Evolutionary conservation across 306 rosid species (phyloP).

Genomic region (Pyrus communis): DNA sequence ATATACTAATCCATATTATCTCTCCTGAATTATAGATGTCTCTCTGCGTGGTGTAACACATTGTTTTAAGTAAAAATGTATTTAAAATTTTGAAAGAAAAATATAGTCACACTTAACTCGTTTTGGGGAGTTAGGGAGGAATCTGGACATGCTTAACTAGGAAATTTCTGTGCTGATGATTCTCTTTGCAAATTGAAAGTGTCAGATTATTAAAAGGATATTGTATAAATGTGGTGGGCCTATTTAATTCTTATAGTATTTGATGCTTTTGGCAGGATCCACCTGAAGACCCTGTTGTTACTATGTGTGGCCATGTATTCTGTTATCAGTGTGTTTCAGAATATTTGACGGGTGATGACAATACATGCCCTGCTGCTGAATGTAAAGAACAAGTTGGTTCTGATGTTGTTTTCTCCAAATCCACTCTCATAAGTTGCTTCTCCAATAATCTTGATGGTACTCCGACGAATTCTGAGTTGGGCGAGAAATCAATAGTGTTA

Average conservation of each 20-base stretch:
- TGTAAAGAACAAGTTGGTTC: slow-evolving; percentile 65
- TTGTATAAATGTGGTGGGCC: not conserved
- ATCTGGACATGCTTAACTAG: not conserved
- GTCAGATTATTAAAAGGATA: not conserved
- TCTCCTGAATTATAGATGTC: not conserved
- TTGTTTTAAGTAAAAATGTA: not conserved
- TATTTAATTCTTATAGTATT: slow-evolving; percentile 21
- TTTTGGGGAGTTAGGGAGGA: not conserved
- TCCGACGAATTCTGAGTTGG: slow-evolving; percentile 24
- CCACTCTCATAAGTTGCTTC: slow-evolving; percentile 69
- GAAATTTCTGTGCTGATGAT: not conserved
- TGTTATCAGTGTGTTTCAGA: slow-evolving; percentile 91
- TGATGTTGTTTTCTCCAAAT: slow-evolving; percentile 68
- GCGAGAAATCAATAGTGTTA: slow-evolving; percentile 51
- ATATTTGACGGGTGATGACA: slow-evolving; percentile 68
- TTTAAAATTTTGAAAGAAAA: not conserved
- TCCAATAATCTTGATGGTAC: slow-evolving; percentile 50
- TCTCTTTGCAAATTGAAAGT: not conserved
- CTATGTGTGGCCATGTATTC: slow-evolving; percentile 91
- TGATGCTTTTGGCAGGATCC: slow-evolving; percentile 65
- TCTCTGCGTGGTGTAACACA: not conserved
- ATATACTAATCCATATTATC: not conserved
- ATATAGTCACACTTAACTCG: not conserved
- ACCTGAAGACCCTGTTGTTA: slow-evolving; percentile 78
- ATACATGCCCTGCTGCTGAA: slow-evolving; percentile 60